A percentile compares a stretch with the other conserved stretches of the same genome.
phyloP scores from a whole-genome alignment of 306 rosid genomes.

The Rubus parviflorus region DNA sequence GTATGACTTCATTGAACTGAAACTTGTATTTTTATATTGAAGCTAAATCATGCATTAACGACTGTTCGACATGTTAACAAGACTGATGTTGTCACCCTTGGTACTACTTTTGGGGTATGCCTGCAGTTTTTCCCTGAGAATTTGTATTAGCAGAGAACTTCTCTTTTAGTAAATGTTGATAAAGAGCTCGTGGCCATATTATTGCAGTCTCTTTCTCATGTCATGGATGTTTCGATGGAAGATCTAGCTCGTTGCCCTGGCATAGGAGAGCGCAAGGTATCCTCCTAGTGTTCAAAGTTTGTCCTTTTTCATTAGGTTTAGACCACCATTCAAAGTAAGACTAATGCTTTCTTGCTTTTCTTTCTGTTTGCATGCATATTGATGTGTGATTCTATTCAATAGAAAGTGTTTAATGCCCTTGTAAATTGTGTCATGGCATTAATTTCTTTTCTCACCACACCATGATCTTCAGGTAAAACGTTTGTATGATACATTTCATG shows the following conservation, averaged over 20 bases:
- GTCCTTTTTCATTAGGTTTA: conserved; percentile 10
- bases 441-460: neutral
- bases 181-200: conserved; percentile 19
- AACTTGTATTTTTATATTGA: conserved; percentile 29
- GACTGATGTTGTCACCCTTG: conserved; percentile 97
- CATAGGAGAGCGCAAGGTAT: conserved; percentile 97
- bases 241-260: conserved; percentile 99
- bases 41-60: conserved; percentile 75
- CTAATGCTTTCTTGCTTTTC: neutral
- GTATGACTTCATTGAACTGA: conserved; percentile 23
- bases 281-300: conserved; percentile 12
- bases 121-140: conserved; percentile 15
- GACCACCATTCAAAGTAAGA: neutral
- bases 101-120: conserved; percentile 86
- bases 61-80: conserved; percentile 89
- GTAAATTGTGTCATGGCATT: neutral
- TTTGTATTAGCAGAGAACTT: neutral
- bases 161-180: conserved; percentile 2
- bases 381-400: neutral
- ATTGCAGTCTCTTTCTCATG: conserved; percentile 82
- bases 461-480: conserved; percentile 68
- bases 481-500: conserved; percentile 82
- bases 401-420: neutral
- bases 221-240: conserved; percentile 97
- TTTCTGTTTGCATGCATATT: neutral